Conservation (phyloP, 768 basidiomycete species). For the Lentinula edodes region DNA sequence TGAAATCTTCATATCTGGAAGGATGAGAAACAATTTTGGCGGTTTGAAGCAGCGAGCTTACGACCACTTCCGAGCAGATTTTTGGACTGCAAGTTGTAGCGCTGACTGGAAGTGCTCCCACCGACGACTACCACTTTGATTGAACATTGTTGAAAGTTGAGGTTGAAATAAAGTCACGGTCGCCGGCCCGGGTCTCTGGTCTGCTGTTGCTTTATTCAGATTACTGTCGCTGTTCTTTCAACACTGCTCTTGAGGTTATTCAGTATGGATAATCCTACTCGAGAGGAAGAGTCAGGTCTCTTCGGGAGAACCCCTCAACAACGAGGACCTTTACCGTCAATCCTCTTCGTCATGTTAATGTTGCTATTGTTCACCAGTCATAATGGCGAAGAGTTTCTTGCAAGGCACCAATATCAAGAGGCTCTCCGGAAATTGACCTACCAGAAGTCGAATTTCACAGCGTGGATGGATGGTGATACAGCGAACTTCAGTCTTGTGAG, state of each 20-base stretch:
- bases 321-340: conserved; percentile 63
- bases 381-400: conserved; percentile 60
- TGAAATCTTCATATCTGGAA: conserved; percentile 48
- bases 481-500: conserved; percentile 64
- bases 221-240: background rate
- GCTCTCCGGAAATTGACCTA: conserved; percentile 50
- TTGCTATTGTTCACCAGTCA: conserved; percentile 78
- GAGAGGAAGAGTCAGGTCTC: conserved; percentile 35
- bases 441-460: conserved; percentile 67
- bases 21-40: conserved; percentile 1
- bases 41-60: conserved; percentile 20
- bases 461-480: conserved; percentile 65
- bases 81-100: conserved; percentile 48
- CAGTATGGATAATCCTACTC: conserved; percentile 19
- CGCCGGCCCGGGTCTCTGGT: background rate
- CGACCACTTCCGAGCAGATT: conserved; percentile 57
- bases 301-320: conserved; percentile 31
- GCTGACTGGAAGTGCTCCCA: conserved; percentile 56
- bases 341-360: conserved; percentile 69
- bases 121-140: conserved; percentile 19
- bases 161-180: no score
- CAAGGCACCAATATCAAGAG: conserved; percentile 62
- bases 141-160: conserved; percentile 4
- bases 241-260: background rate
- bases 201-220: background rate